A percentile compares a stretch with the other conserved stretches of the same genome.
These are phyloP conservation scores for Fusarium sp. DNA, from an alignment of 2,329 filamentous ascomycete genomes.

Conservation along the genomic window DNA sequence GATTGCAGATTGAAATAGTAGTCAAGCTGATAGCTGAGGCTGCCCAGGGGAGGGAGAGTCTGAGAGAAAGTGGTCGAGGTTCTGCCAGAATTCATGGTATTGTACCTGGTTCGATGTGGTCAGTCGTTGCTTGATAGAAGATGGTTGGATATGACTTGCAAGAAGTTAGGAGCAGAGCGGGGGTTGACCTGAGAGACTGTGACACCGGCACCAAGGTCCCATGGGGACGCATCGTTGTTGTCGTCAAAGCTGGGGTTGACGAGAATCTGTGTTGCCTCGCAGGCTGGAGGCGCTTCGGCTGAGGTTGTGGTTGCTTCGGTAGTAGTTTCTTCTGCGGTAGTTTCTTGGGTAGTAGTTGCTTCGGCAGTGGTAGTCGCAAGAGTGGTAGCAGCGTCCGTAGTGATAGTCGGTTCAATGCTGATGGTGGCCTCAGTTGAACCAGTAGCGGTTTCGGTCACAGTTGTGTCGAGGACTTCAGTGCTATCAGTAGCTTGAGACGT, in stretches of 20 bases:
- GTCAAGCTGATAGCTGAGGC: not conserved
- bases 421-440: not conserved
- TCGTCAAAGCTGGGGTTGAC: slow-evolving; percentile 16
- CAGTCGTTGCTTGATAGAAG: not conserved
- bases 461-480: not conserved
- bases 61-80: not conserved
- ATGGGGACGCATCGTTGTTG: not conserved
- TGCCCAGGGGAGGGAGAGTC: not conserved
- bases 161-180: not conserved
- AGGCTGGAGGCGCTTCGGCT: not conserved
- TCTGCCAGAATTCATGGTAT: not conserved
- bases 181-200: not conserved
- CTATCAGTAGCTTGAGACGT: not conserved
- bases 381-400: not conserved
- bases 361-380: not conserved
- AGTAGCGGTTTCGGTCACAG: not conserved
- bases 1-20: slow-evolving; percentile 7
- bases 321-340: not conserved
- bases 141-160: slow-evolving; percentile 4
- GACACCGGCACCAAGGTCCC: not conserved
- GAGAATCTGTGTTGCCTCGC: slow-evolving; percentile 6
- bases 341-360: not conserved
- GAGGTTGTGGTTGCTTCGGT: not conserved
- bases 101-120: not conserved
- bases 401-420: not conserved